Base-by-base conservation (phyloP, 345 rosid genomes). In the Brassica carinata region DNA sequence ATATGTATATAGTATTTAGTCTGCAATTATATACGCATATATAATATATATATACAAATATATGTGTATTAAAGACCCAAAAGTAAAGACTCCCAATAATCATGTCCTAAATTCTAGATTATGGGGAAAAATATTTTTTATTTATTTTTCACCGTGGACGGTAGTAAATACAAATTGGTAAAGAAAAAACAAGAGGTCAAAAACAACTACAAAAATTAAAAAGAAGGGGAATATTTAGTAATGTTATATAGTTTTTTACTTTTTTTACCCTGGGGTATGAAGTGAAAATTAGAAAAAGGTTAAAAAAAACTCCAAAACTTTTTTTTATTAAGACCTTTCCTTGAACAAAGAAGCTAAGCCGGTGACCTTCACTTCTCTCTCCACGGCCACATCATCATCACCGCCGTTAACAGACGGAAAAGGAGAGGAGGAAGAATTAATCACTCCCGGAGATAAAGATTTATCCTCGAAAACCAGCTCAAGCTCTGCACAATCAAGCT, bases 341-440 rank as follows among this genome's bases (percentile, higher is more conserved):
- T 84, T 87, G 27, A 95, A 86, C n/a, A 95, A 93, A 66, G 89
- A 89, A 78, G 96, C 98, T 74, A 95, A 87, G 76, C 97, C 97
- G 79, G 97, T 93, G 81, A 95, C 75, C 86, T 89, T 89, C 75
- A 87, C 78, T 76, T 92, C 88, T 75, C 84, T 87, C 77, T 89
- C 92, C 29, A 78, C 82, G 71, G 70, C 68, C 82, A 83, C 73
- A 72, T 75, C 83, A 82, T 51, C 71, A 43, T 75, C 34, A 4
- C 79, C 66, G 73, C 13, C 64, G 64, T 8, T 63, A 27, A 27
- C 15, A 59, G 18, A 80, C 62, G 70, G 31, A 8, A 15, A 13
- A 45, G 76, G 53, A 48, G 74, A 65, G 58, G 79, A 76, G 65
- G 79, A 72, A 68, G 80, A 29, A 40, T 64, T 6, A 76, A 19